Base-by-base conservation (phyloP, 805 yeast genomes). In the Suhomyces pyralidae region DNA sequence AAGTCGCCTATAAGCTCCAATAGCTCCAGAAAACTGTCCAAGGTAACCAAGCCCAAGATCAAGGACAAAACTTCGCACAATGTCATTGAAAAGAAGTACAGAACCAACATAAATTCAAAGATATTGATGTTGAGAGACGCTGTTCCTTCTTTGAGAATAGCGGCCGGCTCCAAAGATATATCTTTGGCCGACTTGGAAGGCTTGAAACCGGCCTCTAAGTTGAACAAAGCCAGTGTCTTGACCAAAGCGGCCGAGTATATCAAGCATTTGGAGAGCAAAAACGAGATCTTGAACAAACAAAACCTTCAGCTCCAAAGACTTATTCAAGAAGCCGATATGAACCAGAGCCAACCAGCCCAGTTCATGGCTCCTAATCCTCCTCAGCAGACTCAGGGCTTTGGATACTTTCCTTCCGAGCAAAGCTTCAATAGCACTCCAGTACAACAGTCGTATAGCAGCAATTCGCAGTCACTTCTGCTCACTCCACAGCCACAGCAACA, bases 211-310 rank as follows among this genome's bases (percentile, higher is more conserved):
- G 93, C 96, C 3, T 78, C 81, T 56, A 88, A 88, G 60, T 72
- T 88, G 56, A 88, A 87, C 67, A 88, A 88, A 64, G 94, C 93
- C 2, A 83, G 88, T 14, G 86, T 88, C 46, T 71, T 88, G 54
- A 75, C 87, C 25, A 88, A 88, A 61, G 89, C 93, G 1, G 83
- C 88, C 3, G 94, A 88, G 65, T 88, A 88, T 62, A 87, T 88
- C 57, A 81, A 80, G 58, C 92, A 87, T 66, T 74, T 88, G 65
- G 91, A 88, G 58, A 66, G 68, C 55, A 86, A 85, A 61, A 84
- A 84, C 60, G 81, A 77, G 1, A 48, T 64, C 1, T 73, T 84
- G 56, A 70, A 61, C 51, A 67, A 67, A 24, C 84, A 83, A 59
- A 84, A 84, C 45, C 32, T 57, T 48, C 68, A 70, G 56, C 61